These are phyloP conservation scores for Cladophialophora bantiana DNA, from an alignment of 2,329 filamentous ascomycete genomes.

Conservation along the genomic window DNA sequence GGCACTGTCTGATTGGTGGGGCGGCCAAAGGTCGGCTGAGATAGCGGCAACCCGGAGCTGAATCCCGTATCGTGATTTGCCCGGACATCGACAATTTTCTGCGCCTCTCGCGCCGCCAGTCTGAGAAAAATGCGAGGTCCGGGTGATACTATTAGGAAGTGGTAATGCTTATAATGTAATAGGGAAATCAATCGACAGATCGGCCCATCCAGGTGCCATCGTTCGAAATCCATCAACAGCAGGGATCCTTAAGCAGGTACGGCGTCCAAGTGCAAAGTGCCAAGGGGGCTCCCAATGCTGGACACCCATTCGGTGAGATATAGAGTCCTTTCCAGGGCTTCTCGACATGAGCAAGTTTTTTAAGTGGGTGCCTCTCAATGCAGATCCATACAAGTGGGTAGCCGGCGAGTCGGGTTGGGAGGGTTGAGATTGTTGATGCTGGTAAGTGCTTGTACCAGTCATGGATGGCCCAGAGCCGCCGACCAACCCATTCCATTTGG, in stretches of 20 bases:
- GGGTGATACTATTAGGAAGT: too few species aligned
- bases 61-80: slow-evolving; percentile 17
- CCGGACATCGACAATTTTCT: slow-evolving; percentile 9
- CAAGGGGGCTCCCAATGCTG: too few species aligned
- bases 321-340: neutral
- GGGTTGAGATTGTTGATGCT: too few species aligned
- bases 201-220: neutral
- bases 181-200: neutral
- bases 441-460: neutral
- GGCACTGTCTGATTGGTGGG: neutral
- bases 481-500: neutral
- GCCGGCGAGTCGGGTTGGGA: too few species aligned
- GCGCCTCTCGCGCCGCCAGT: neutral
- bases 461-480: slow-evolving; percentile 3
- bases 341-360: neutral
- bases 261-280: too few species aligned
- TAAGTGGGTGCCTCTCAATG: neutral
- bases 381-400: too few species aligned
- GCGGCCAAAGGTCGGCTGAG: neutral
- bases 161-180: neutral
- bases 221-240: neutral
- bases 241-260: neutral
- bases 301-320: too few species aligned
- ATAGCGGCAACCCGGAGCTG: neutral
- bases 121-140: neutral